Conservation (phyloP, 805 yeast species). For the Wickerhamiella sorbophila region DNA sequence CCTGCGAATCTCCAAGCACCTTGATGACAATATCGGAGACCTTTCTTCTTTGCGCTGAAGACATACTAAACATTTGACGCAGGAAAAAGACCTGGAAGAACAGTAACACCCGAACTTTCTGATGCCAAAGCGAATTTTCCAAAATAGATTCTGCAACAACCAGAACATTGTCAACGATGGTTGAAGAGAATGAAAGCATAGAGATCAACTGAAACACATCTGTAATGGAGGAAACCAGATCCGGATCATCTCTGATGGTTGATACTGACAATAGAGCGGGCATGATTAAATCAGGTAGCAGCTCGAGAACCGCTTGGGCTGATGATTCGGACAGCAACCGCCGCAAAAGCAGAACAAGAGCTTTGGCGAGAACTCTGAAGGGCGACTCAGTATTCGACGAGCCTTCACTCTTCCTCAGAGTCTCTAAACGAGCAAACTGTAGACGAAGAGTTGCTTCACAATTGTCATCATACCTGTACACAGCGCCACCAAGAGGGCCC, state of each 20-base stretch:
- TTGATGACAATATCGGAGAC: conserved; percentile 40
- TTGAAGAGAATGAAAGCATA: conserved; percentile 31
- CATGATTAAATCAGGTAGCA: conserved; percentile 37
- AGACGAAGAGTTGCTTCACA: neutral
- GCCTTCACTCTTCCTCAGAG: neutral
- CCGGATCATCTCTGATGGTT: conserved; percentile 67
- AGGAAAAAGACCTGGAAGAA: conserved; percentile 60
- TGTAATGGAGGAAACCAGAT: conserved; percentile 33
- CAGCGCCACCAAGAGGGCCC: neutral
- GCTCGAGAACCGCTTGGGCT: conserved; percentile 39
- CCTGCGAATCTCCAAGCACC: conserved; percentile 45
- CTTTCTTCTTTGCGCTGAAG: conserved; percentile 31
- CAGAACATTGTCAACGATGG: conserved; percentile 31
- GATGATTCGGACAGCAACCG: conserved; percentile 40
- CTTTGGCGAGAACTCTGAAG: conserved; percentile 1
- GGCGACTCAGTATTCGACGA: neutral
- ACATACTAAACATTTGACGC: conserved; percentile 45
- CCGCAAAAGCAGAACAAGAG: conserved; percentile 13
- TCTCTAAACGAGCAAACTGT: neutral
- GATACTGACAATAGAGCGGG: conserved; percentile 57
- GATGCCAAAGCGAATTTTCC: conserved; percentile 38
- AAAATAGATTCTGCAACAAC: conserved; percentile 4
- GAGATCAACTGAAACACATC: conserved; percentile 34
- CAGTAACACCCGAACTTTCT: conserved; percentile 49
- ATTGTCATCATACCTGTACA: neutral